A percentile compares a stretch with the other conserved stretches of the same genome.
Evolutionary conservation across 768 basidiomycete species (phyloP).

Genomic region (Tulasnella sp.): DNA sequence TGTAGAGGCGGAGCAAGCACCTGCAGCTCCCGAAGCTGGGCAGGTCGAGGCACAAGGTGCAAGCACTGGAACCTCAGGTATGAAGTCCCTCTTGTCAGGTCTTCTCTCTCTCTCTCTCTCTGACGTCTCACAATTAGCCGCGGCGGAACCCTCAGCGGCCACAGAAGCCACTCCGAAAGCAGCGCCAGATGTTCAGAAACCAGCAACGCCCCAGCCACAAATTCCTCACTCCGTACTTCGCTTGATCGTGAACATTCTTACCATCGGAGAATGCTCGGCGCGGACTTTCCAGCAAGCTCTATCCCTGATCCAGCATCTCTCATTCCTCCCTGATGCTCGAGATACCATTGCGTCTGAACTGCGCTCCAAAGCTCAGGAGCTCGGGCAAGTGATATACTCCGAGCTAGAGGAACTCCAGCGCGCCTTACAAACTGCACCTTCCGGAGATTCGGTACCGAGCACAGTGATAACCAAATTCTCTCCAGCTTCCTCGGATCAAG

Average conservation of each 20-base stretch:
- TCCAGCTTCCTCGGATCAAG: constrained; percentile 85
- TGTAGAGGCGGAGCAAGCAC: background rate
- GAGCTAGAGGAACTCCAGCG: constrained; percentile 69
- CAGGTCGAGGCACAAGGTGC: background rate
- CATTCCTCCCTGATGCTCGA: constrained; percentile 75
- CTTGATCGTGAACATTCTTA: constrained; percentile 91
- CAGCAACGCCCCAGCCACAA: constrained; percentile 65
- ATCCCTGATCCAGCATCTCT: constrained; percentile 83
- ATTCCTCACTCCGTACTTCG: constrained; percentile 78
- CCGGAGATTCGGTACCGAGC: constrained; percentile 40
- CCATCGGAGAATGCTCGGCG: constrained; percentile 93
- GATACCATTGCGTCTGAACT: constrained; percentile 86
- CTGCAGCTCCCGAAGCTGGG: background rate
- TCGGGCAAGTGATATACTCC: constrained; percentile 58
- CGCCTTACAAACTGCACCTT: constrained; percentile 43
- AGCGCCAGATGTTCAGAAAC: constrained; percentile 14
- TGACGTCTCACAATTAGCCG: constrained; percentile 12
- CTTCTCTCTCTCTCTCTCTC: background rate
- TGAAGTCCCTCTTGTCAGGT: background rate
- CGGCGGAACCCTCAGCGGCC: constrained; percentile 19
- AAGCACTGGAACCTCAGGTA: background rate
- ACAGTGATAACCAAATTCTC: constrained; percentile 70
- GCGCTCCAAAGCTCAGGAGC: constrained; percentile 72
- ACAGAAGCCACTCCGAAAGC: constrained; percentile 13
- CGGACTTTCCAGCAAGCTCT: constrained; percentile 94